Conservation (phyloP, 83 land plant species). For the Isoetes engelmannii region DNA sequence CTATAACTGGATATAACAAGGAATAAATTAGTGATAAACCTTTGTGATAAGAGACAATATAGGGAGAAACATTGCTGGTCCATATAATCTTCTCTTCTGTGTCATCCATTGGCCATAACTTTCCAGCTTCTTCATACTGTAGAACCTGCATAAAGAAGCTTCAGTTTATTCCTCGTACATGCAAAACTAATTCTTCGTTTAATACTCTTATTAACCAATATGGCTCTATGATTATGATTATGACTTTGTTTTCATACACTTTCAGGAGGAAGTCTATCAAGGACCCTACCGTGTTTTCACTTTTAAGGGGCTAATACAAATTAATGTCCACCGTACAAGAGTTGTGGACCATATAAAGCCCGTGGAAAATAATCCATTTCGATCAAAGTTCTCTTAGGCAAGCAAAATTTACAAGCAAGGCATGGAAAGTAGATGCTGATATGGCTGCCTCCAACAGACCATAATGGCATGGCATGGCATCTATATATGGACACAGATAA, state of each 20-base stretch:
- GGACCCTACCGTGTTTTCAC: not conserved
- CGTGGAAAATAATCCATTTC: too few relatives aligned
- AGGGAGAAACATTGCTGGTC: constrained; percentile 64
- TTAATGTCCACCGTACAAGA: too few relatives aligned
- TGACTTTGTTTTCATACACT: not conserved
- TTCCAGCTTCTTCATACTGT: constrained; percentile 61
- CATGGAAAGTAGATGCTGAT: too few relatives aligned
- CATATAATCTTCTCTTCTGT: constrained; percentile 81
- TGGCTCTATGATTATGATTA: not conserved
- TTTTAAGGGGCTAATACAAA: not conserved
- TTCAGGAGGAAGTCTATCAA: not conserved
- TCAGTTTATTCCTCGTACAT: not conserved
- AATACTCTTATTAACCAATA: not conserved
- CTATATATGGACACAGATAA: too few relatives aligned
- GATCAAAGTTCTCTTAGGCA: too few relatives aligned
- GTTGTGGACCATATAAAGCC: too few relatives aligned
- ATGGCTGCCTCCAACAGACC: too few relatives aligned
- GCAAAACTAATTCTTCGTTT: not conserved
- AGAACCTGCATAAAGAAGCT: constrained; percentile 35
- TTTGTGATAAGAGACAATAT: constrained; percentile 73
- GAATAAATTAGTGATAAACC: constrained; percentile 28
- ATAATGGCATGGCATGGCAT: too few relatives aligned
- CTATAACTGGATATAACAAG: not conserved
- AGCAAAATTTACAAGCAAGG: too few relatives aligned
- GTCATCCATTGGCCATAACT: constrained; percentile 45